phyloP scores from a whole-genome alignment of 2,329 filamentous ascomycete genomes.

The Penicillium sp. region DNA sequence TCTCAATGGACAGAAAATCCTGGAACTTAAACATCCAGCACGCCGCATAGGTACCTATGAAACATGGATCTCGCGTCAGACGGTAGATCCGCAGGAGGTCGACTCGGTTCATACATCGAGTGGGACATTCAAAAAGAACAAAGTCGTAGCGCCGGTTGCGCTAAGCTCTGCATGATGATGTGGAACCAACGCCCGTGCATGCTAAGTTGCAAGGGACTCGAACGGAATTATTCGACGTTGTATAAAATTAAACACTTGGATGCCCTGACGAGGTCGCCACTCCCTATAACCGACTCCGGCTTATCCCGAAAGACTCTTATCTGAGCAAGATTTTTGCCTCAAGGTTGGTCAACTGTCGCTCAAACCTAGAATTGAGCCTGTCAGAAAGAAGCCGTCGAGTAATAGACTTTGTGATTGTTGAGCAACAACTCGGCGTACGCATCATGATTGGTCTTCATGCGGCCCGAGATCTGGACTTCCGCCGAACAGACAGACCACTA shows the following conservation, averaged over 20 bases:
- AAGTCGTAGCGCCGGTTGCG: background rate
- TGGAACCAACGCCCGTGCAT: conserved; percentile 17
- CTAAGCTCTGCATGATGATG: conserved; percentile 19
- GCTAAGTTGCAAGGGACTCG: background rate
- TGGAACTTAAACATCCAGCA: background rate
- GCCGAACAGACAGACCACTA: background rate
- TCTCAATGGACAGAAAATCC: background rate
- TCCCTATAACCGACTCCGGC: background rate
- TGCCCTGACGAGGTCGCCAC: conserved; percentile 2
- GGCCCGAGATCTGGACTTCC: background rate
- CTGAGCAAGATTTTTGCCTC: background rate
- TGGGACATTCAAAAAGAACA: background rate
- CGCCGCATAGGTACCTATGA: background rate
- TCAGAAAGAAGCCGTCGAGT: background rate
- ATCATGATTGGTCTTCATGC: background rate
- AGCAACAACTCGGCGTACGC: background rate
- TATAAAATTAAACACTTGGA: background rate
- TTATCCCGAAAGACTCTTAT: conserved; percentile 1
- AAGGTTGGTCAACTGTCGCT: background rate
- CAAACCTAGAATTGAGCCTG: background rate
- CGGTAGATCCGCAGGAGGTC: background rate
- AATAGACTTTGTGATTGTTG: conserved; percentile 4
- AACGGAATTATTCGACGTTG: background rate
- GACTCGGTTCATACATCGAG: background rate
- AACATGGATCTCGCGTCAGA: background rate